Percentiles rank a stretch among this genome's conserved stretches.
phyloP scores from a whole-genome alignment of 192 early-diverging fungal genomes.

The Mycoemilia scoparia region DNA sequence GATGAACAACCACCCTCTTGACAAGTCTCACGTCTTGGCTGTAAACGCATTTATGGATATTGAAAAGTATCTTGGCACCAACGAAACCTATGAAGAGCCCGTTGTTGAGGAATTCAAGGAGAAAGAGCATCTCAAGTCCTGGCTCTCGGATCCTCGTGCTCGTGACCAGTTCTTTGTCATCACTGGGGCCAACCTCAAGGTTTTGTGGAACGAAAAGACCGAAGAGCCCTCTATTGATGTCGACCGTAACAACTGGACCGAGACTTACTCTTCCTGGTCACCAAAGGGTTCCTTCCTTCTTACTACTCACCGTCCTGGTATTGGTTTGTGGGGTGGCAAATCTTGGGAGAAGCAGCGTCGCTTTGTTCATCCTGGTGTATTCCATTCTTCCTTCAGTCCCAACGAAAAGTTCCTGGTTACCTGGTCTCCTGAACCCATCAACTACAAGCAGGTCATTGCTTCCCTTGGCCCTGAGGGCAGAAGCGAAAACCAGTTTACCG shows the following conservation, averaged over 20 bases:
- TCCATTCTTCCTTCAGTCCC: conserved; percentile 81
- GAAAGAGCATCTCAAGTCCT: conserved; percentile 71
- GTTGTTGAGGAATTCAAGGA: conserved; percentile 31
- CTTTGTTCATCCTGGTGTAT: conserved; percentile 80
- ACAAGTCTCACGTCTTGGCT: conserved; percentile 58
- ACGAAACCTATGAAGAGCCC: conserved; percentile 62
- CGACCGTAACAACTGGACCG: conserved; percentile 69
- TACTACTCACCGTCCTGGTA: conserved; percentile 85
- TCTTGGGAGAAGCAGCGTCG: conserved; percentile 79
- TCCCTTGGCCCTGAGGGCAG: conserved; percentile 31
- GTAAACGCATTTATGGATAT: conserved; percentile 89
- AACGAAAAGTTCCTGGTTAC: conserved; percentile 89
- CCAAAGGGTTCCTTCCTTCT: conserved; percentile 83
- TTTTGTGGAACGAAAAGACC: conserved; percentile 81
- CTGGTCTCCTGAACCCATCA: conserved; percentile 74
- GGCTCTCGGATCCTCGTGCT: conserved; percentile 65
- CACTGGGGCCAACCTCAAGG: conserved; percentile 60
- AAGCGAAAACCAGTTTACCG: conserved; percentile 48
- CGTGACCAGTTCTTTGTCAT: conserved; percentile 88
- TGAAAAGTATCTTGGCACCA: conserved; percentile 54
- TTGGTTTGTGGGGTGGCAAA: conserved; percentile 90
- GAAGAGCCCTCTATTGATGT: conserved; percentile 54
- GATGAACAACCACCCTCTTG: conserved; percentile 60
- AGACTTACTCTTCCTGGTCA: conserved; percentile 87
- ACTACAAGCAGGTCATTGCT: conserved; percentile 26